Conservation (phyloP, 208 protist genomes). For the Strigomonas culicis region DNA sequence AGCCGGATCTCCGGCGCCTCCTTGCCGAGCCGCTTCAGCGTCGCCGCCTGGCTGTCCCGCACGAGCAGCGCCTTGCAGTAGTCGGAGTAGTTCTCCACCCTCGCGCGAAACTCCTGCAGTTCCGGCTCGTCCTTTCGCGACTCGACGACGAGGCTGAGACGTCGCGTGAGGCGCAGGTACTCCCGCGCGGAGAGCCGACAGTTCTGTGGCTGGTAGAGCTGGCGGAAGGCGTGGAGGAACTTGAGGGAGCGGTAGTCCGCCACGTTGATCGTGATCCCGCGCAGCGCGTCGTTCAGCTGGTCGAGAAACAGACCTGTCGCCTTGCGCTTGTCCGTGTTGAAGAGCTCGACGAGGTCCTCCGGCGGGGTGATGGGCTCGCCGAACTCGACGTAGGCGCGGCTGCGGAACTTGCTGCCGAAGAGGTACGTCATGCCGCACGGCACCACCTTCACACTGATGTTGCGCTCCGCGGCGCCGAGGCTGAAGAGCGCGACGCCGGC, state of each 20-base stretch:
- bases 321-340: conserved; percentile 75
- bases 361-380: conserved; percentile 78
- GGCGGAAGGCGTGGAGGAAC: conserved; percentile 86
- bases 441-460: conserved; percentile 80
- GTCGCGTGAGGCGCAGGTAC: conserved; percentile 83
- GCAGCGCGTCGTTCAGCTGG: conserved; percentile 77
- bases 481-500: conserved; percentile 93
- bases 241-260: conserved; percentile 89
- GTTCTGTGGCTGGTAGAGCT: conserved; percentile 87
- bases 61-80: conserved; percentile 79
- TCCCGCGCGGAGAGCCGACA: conserved; percentile 66
- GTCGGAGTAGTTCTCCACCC: conserved; percentile 81
- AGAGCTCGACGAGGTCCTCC: conserved; percentile 60
- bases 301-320: conserved; percentile 77
- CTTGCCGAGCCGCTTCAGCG: conserved; percentile 63
- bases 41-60: conserved; percentile 82
- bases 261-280: conserved; percentile 86
- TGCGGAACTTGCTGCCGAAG: conserved; percentile 92
- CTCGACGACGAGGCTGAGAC: conserved; percentile 76
- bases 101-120: conserved; percentile 64
- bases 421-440: conserved; percentile 92
- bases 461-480: conserved; percentile 80
- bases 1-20: conserved; percentile 54
- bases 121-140: conserved; percentile 51
- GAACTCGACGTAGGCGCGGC: conserved; percentile 86